Base-by-base conservation (phyloP, 2,329 filamentous ascomycete species). In the Berkeleyomyces basicola region DNA sequence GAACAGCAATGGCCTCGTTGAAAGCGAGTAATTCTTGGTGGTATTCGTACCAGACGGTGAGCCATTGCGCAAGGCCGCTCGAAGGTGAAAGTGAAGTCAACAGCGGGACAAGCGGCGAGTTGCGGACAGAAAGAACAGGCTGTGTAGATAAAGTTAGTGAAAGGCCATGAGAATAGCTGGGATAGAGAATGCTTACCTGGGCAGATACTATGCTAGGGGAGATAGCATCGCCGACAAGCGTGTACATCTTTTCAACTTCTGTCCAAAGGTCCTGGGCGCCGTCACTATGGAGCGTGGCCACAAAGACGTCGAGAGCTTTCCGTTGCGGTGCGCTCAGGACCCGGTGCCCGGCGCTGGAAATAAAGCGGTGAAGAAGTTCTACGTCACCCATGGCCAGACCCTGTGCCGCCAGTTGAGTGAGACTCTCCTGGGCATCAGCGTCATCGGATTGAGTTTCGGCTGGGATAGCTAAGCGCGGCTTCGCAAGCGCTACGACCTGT, bases 101-200 rank as follows among this genome's bases (percentile, higher is more conserved):
- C 2, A 82, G 67, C 4, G 74, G 72, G 2, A 79, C 70, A n/a
- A 83, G 70, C 1, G 76, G 74, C 2, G 77, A 75, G 67, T 86
- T 86, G 65, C 82, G 78, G 16, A 85, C 70, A 10, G 82, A 78
- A 66, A 86, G 81, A 7, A 85, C 70, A 2, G 82, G 78, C 74
- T 82, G 73, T 59, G 14, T 39, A 58, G 5, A 46, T 16, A 14
- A n/a, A 55, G 65, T 66, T 60, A 66, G 62, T 3, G 66, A 55
- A 55, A 40, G 14, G 37, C 31, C 58, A 1, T 16, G 43, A 16
- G 36, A 43, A 11, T 53, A 33, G 16, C 5, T n/a, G 42, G 6
- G 58, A 49, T 57, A 39, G 44, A 3, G 16, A 42, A 58, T 49
- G 14, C 76, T 72, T 67, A 79, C 77, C 73, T 79, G 75, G 66